Conservation (phyloP, 1,284 basidiomycete genomes). For the Heterobasidion annosum region DNA sequence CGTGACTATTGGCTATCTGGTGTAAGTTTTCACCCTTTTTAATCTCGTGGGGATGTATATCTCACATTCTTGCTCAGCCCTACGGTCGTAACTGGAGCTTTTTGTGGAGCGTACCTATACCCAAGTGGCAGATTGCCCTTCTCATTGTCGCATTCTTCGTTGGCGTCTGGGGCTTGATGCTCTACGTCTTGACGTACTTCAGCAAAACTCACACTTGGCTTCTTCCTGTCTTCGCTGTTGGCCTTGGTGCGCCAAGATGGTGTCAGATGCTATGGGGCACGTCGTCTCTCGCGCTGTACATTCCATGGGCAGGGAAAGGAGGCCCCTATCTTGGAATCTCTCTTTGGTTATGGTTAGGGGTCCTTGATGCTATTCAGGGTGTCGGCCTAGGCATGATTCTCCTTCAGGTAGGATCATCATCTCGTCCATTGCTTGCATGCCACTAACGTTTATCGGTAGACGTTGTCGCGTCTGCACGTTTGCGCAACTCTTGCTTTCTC, state of each 20-base stretch:
- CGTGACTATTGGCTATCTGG: slow-evolving; percentile 92
- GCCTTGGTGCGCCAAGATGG: slow-evolving; percentile 86
- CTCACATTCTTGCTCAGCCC: slow-evolving; percentile 34
- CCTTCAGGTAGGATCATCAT: slow-evolving; percentile 46
- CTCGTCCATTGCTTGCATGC: not conserved
- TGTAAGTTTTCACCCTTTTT: slow-evolving; percentile 33
- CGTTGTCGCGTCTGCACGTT: slow-evolving; percentile 84
- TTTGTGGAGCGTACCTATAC: slow-evolving; percentile 79
- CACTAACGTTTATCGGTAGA: slow-evolving; percentile 28
- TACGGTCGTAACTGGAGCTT: slow-evolving; percentile 92
- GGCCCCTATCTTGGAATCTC: slow-evolving; percentile 85
- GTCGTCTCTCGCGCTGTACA: slow-evolving; percentile 79
- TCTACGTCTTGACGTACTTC: slow-evolving; percentile 73
- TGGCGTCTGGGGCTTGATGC: slow-evolving; percentile 70
- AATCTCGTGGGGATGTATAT: not conserved
- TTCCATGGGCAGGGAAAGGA: slow-evolving; percentile 80
- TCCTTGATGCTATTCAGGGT: slow-evolving; percentile 87
- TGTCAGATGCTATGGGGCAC: slow-evolving; percentile 91
- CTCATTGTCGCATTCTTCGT: slow-evolving; percentile 82
- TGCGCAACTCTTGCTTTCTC: slow-evolving; percentile 86
- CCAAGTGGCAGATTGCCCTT: slow-evolving; percentile 75
- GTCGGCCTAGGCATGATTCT: slow-evolving; percentile 92
- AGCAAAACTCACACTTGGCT: slow-evolving; percentile 93
- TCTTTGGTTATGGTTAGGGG: slow-evolving; percentile 90
- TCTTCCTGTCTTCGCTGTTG: slow-evolving; percentile 87